phyloP scores from a whole-genome alignment of 2,329 filamentous ascomycete genomes.

The Orbilia brochopaga region DNA sequence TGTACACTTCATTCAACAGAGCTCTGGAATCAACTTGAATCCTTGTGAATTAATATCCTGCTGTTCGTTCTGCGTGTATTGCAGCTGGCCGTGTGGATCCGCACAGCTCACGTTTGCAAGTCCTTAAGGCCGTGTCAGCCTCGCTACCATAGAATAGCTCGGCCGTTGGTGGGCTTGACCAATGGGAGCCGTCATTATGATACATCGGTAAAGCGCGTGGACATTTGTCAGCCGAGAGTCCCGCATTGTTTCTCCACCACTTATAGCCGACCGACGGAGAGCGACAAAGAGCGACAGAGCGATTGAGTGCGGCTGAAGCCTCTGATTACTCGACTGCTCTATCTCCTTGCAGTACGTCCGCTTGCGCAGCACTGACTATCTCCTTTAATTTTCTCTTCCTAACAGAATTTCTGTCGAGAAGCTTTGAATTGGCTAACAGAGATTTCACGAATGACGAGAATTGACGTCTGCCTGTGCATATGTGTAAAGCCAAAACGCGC shows the following conservation, averaged over 20 bases:
- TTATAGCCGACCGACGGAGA: neutral
- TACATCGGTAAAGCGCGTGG: neutral
- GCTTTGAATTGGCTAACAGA: neutral
- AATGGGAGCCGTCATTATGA: neutral
- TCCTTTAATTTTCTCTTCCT: slow-evolving; percentile 6
- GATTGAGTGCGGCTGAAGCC: neutral
- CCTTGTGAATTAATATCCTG: too few relatives aligned
- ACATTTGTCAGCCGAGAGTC: slow-evolving; percentile 2
- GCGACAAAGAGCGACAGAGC: neutral
- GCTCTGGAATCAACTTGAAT: too few relatives aligned
- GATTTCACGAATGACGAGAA: too few relatives aligned
- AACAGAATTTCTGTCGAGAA: neutral
- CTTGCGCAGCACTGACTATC: neutral
- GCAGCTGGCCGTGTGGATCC: neutral
- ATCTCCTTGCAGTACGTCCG: neutral
- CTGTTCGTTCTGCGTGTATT: too few relatives aligned
- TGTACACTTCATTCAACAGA: too few relatives aligned
- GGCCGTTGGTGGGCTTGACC: neutral
- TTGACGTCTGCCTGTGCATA: too few relatives aligned
- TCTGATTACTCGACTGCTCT: neutral
- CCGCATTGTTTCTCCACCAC: slow-evolving; percentile 4
- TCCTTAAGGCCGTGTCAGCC: slow-evolving; percentile 8
- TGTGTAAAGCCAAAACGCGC: neutral
- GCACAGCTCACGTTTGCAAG: neutral
- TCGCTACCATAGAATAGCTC: neutral